Evolutionary conservation across 2,329 filamentous ascomycete species (phyloP), one percentile per base, ranked within the genome.

Genomic region (Fonsecaea nubica): DNA sequence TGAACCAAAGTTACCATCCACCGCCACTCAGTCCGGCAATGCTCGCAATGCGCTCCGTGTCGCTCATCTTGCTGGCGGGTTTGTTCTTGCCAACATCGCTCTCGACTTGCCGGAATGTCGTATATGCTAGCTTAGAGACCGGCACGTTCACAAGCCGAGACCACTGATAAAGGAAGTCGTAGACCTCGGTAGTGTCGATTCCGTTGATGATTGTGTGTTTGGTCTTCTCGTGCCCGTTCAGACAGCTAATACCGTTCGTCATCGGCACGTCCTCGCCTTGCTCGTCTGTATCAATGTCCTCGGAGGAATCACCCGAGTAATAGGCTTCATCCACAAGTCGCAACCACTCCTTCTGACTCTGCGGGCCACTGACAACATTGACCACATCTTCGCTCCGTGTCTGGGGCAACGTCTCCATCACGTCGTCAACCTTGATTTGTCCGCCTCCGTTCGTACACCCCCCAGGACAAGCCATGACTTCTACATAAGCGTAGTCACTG

Each of bases 381-480:
- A 50, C 57, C 10, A 57, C 55, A 40, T 63, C 73, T 54, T 78
- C 77, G 53, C 64, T 73, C 67, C 57, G 62, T 50, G 59, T 69
- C 58, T 30, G 68, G 57, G 54, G 68, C 35, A 73, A 67, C 15
- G 68, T 72, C 56, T 77, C 75, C 50, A 75, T 72, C 18, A 91
- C 87, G 76, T 98, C 95, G 61, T 92, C 91, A 32, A 92, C 87
- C 76, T 97, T 97, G 76, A 99, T 89, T 81, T 99, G 95, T 0
- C 95, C 95, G 42, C 95, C 95, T 1, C 95, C 95, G 74, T 99
- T 99, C 62, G 95, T 99, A 80, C 95, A 99, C 2, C 95, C 95
- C n/a, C 95, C 95, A 0, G 95, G 95, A 78, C 95, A 99, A 13
- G 95, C 95, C 95, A 99, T 99, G 65, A 99, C 95, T 80, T 99